A percentile compares a stretch with the other conserved stretches of the same genome.
These are phyloP conservation scores for Clarireedia homoeocarpa DNA, from an alignment of 2,329 filamentous ascomycete genomes.

Conservation along the genomic window DNA sequence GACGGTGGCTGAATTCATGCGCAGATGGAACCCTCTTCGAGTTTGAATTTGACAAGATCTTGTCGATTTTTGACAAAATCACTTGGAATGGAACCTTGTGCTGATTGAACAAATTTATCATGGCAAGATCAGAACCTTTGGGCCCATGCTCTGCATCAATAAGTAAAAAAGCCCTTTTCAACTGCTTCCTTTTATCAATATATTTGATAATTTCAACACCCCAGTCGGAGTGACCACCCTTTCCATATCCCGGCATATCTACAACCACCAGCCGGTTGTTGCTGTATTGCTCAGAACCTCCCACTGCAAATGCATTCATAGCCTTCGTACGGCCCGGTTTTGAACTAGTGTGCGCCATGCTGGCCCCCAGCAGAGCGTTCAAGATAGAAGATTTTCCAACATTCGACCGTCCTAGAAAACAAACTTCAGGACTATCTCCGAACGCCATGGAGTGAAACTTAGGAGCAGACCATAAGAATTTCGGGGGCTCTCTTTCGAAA, in stretches of 20 bases:
- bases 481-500: constrained; percentile 39
- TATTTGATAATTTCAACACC: constrained; percentile 63
- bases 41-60: constrained; percentile 34
- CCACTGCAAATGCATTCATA: constrained; percentile 59
- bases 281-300: constrained; percentile 30
- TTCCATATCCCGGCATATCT: constrained; percentile 66
- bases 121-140: constrained; percentile 49
- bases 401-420: constrained; percentile 61
- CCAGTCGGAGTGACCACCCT: constrained; percentile 53
- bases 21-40: constrained; percentile 26
- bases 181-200: constrained; percentile 50
- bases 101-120: constrained; percentile 47
- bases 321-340: constrained; percentile 54
- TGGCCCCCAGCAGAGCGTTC: constrained; percentile 50
- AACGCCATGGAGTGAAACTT: constrained; percentile 53
- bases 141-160: constrained; percentile 56
- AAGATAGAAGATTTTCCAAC: constrained; percentile 62
- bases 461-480: constrained; percentile 51
- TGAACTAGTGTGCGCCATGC: constrained; percentile 47
- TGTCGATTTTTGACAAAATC: constrained; percentile 59
- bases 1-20: constrained; percentile 27
- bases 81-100: constrained; percentile 56
- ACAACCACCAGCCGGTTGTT: constrained; percentile 45
- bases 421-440: constrained; percentile 32
- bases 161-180: constrained; percentile 53